A percentile compares a stretch with the other conserved stretches of the same genome.
Evolutionary conservation across 257 asterid species (phyloP).

Genomic region (Petrea volubilis): DNA sequence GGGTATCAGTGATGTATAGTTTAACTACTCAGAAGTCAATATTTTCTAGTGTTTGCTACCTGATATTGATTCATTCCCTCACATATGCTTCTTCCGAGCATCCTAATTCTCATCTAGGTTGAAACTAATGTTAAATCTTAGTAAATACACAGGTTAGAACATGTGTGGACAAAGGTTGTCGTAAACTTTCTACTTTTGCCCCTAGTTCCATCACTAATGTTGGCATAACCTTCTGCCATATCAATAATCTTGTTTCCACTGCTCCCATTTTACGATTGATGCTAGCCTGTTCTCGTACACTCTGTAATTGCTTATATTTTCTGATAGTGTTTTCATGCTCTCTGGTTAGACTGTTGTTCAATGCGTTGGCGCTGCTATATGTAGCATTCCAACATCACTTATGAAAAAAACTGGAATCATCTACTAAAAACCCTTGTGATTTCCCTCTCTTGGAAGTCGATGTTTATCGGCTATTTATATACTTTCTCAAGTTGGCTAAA

Average conservation of each 20-base stretch:
- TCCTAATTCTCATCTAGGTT: background rate
- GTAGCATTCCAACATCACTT: background rate
- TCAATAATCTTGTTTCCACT: slow-evolving; percentile 10
- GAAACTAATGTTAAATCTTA: background rate
- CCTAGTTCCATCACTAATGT: background rate
- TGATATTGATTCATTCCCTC: background rate
- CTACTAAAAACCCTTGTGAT: background rate
- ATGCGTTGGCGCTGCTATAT: background rate
- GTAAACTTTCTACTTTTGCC: background rate
- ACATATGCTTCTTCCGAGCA: background rate
- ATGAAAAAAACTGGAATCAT: background rate
- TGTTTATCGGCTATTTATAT: background rate
- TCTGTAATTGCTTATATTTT: background rate
- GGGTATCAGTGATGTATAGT: background rate
- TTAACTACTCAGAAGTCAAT: background rate
- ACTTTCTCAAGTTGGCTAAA: background rate
- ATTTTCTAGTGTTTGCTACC: background rate
- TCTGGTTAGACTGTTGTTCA: background rate
- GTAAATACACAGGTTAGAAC: background rate
- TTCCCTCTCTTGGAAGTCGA: slow-evolving; percentile 1
- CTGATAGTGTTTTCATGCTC: background rate
- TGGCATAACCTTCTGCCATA: background rate
- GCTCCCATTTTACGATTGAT: background rate
- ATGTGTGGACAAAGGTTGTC: background rate
- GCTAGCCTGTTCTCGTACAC: background rate